Evolutionary conservation across 2,329 filamentous ascomycete species (phyloP), one percentile per base, ranked within the genome.

Genomic region (Orbilia ellipsospora): DNA sequence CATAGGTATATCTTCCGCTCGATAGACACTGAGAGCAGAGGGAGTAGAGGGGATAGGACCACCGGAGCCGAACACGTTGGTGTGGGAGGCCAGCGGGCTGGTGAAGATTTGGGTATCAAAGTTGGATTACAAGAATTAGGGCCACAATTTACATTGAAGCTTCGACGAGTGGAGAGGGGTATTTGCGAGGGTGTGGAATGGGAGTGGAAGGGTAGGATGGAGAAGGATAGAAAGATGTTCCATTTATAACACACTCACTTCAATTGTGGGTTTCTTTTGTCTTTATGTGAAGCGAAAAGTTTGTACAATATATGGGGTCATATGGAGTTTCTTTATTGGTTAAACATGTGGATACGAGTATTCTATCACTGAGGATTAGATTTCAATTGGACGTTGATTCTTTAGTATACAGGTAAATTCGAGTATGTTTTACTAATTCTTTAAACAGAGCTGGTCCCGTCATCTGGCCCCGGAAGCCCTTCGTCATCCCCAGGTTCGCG

Each of bases 161-260:
- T 99, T 80, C 88, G 94, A 79, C 89, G 95, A 80, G 90, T 98
- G 51, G 94, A 98, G 82, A 94, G 93, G 83, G 94, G 94, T 0
- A 91, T 99, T 78, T 85, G 89, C 82, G 85, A 90, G 82, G 92
- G 93, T 44, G 88, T 93, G 79, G 92, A 96, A 81, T 98, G 95
- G 94, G 89, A 97, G 82, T 99, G 95, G 95, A 96, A 96, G 84
- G 91, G 92, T 10, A 89, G 90, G 81, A 96, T 95, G 90, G 95
- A 99, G 85, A 97, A 97, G 85, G 86, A 92, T 81, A 87, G 95
- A 80, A 98, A 94, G 79, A 90, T 92, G 82, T 99, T 98, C 85
- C 95, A 96, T 83, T 85, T 99, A 81, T 98, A 86, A 57, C n/a
- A 23, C 23, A 23, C 36, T 13, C 16, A 18, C 16, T 36, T 10